Evolutionary conservation across 441 rosid genomes (phyloP).

Genomic region (Bruguiera hainesii): DNA sequence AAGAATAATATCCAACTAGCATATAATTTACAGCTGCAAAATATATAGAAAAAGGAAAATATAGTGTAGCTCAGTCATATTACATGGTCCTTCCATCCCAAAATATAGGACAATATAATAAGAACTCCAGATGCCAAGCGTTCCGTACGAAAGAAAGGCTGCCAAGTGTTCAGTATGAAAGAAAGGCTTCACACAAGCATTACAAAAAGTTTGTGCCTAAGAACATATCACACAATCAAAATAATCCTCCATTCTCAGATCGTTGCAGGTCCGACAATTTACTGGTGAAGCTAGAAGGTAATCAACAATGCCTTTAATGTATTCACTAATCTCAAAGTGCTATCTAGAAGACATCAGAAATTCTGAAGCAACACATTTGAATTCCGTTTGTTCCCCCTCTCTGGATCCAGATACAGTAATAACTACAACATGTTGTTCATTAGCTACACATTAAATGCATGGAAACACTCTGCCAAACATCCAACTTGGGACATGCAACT

Average conservation of each 20-base stretch:
- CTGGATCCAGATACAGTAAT: too few species aligned
- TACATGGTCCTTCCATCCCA: constrained; percentile 25
- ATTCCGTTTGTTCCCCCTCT: neutral
- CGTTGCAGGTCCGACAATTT: constrained; percentile 26
- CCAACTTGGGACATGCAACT: constrained; percentile 18
- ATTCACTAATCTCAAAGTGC: constrained; percentile 30
- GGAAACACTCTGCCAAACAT: neutral
- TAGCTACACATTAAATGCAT: neutral
- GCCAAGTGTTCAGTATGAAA: too few species aligned
- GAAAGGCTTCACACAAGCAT: constrained; percentile 6
- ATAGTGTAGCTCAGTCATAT: neutral
- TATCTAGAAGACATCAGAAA: constrained; percentile 23
- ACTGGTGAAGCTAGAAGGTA: constrained; percentile 36
- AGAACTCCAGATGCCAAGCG: constrained; percentile 4
- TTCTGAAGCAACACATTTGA: constrained; percentile 21
- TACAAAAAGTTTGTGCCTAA: constrained; percentile 2
- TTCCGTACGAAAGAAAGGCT: too few species aligned
- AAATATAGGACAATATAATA: constrained; percentile 20
- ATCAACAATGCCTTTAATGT: constrained; percentile 43
- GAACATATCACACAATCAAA: neutral
- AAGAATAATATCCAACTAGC: too few species aligned
- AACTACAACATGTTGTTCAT: constrained; percentile 5
- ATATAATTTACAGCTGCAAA: too few species aligned
- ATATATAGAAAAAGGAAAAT: too few species aligned
- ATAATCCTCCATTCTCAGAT: constrained; percentile 20